A percentile compares a stretch with the other conserved stretches of the same genome.
Evolutionary conservation across 2,329 filamentous ascomycete genomes (phyloP).

Genomic region (Neodidymelliopsis sp.): DNA sequence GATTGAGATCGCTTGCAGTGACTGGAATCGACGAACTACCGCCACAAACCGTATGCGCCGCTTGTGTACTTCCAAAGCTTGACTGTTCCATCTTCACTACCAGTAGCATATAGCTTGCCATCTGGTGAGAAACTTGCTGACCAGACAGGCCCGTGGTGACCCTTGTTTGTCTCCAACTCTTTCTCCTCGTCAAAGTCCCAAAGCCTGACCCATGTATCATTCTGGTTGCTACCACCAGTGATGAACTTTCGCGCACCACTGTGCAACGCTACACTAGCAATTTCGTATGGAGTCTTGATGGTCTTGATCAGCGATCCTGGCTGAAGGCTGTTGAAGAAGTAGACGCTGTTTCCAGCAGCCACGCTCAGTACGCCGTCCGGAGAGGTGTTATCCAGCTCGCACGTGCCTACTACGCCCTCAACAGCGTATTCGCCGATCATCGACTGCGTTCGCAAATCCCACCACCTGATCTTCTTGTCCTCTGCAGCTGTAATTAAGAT

Average conservation of each 20-base stretch:
- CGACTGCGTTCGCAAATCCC: slow-evolving; percentile 80
- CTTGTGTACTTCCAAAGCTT: slow-evolving; percentile 81
- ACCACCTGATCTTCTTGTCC: slow-evolving; percentile 93
- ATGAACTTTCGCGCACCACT: slow-evolving; percentile 82
- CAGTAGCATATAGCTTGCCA: slow-evolving; percentile 94
- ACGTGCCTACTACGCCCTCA: slow-evolving; percentile 87
- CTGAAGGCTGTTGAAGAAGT: slow-evolving; percentile 82
- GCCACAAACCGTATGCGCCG: slow-evolving; percentile 71
- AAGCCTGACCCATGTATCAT: slow-evolving; percentile 94
- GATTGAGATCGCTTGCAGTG: too few species aligned
- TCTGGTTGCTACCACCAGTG: slow-evolving; percentile 79
- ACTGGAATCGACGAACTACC: slow-evolving; percentile 49
- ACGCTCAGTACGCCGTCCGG: slow-evolving; percentile 82
- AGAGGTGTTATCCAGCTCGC: slow-evolving; percentile 74
- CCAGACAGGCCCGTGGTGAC: slow-evolving; percentile 97
- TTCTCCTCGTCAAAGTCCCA: slow-evolving; percentile 85
- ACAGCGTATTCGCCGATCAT: slow-evolving; percentile 79
- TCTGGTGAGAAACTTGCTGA: slow-evolving; percentile 94
- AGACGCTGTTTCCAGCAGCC: slow-evolving; percentile 91
- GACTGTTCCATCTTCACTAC: slow-evolving; percentile 96
- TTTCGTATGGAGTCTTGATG: slow-evolving; percentile 79
- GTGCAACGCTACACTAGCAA: slow-evolving; percentile 90
- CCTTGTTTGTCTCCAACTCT: slow-evolving; percentile 92
- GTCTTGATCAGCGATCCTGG: slow-evolving; percentile 79
- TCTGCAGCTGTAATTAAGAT: slow-evolving; percentile 88